A percentile compares a stretch with the other conserved stretches of the same genome.
Conservation (phyloP, 768 basidiomycete species). For the Hortiboletus campestris region DNA sequence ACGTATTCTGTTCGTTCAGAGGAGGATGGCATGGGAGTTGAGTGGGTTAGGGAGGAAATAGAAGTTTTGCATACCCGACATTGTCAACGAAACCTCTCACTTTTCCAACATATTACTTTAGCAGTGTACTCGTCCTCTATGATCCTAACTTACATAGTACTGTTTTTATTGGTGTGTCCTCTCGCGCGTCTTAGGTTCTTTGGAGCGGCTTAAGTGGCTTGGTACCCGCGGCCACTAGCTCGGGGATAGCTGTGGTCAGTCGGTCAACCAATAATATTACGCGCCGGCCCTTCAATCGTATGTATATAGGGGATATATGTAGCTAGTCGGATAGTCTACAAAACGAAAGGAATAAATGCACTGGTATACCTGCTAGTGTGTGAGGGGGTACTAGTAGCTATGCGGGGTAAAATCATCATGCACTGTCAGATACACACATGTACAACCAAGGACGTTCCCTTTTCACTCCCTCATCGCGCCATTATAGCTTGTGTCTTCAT, state of each 20-base stretch:
- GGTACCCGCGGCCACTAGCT: no score
- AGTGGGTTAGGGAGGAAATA: slow-evolving; percentile 25
- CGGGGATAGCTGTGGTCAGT: no score
- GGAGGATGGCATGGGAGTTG: slow-evolving; percentile 16
- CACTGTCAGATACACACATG: slow-evolving; percentile 2
- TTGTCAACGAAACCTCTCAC: neutral
- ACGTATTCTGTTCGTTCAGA: slow-evolving; percentile 15
- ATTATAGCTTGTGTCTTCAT: slow-evolving; percentile 79
- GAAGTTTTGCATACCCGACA: neutral
- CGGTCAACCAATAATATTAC: no score
- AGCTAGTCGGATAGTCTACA: slow-evolving; percentile 13
- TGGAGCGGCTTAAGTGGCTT: neutral
- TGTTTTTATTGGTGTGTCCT: neutral
- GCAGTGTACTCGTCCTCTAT: neutral
- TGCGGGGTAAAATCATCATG: slow-evolving; percentile 7
- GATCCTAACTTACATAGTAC: neutral
- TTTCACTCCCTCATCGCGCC: slow-evolving; percentile 50
- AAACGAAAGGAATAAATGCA: slow-evolving; percentile 19
- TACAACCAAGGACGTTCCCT: neutral
- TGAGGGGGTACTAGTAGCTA: slow-evolving; percentile 5
- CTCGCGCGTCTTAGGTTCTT: no score
- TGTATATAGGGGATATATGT: neutral
- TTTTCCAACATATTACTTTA: neutral
- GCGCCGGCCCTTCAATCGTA: neutral
- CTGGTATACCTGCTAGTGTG: slow-evolving; percentile 19